These are phyloP conservation scores for Excoecaria agallocha DNA, from an alignment of 345 rosid species.

Conservation along the genomic window DNA sequence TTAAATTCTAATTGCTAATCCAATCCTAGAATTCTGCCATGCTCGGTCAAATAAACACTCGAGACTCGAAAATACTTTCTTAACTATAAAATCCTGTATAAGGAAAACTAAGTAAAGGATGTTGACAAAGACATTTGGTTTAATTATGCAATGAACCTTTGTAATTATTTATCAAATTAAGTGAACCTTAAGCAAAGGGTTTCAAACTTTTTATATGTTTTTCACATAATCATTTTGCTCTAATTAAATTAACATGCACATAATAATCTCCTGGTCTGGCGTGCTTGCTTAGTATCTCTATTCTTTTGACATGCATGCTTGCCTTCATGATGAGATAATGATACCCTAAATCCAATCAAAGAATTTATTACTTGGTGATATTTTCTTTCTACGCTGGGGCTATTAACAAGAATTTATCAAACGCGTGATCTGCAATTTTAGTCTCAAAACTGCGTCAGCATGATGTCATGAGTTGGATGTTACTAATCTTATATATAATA, in stretches of 20 bases:
- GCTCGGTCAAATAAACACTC: not conserved
- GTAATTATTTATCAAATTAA: conserved; percentile 3
- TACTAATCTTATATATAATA: not conserved
- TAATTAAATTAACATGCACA: not conserved
- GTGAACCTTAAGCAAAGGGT: conserved; percentile 5
- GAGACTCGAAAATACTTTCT: not conserved
- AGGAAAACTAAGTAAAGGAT: not conserved
- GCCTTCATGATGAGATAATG: not conserved
- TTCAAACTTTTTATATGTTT: not conserved
- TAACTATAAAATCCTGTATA: not conserved
- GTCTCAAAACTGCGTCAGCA: not conserved
- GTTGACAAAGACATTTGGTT: not conserved
- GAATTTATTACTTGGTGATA: no score
- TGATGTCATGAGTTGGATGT: not conserved
- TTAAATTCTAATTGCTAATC: not conserved
- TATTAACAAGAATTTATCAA: not conserved
- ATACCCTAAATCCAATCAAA: not conserved
- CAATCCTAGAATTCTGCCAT: no score
- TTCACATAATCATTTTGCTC: not conserved
- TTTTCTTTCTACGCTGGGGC: no score
- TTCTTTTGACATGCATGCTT: conserved; percentile 3
- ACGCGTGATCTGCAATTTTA: not conserved
- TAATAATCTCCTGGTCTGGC: conserved; percentile 8
- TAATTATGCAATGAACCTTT: conserved; percentile 12
- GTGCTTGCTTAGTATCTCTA: not conserved